Percentiles rank a stretch among this genome's conserved stretches.
phyloP scores from a whole-genome alignment of 2,329 filamentous ascomycete genomes.

The Scedosporium apiospermum region DNA sequence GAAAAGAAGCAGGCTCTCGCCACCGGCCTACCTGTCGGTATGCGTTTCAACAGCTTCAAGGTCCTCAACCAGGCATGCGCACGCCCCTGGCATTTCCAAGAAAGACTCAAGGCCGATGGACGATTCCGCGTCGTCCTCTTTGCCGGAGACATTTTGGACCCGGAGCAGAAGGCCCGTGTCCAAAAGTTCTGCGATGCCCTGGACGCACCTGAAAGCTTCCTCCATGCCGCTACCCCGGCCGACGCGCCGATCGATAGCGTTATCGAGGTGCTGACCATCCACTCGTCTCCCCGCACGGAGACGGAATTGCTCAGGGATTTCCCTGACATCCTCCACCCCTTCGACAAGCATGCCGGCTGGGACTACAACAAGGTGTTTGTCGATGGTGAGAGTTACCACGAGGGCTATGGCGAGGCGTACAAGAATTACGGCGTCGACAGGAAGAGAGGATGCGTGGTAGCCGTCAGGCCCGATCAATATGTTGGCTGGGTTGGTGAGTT shows the following conservation, averaged over 20 bases:
- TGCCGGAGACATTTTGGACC: conserved; percentile 42
- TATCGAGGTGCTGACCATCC: conserved; percentile 53
- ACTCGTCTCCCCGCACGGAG: conserved; percentile 39
- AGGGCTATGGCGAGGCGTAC: conserved; percentile 42
- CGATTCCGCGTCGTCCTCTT: conserved; percentile 53
- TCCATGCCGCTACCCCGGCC: conserved; percentile 21
- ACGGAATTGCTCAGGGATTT: conserved; percentile 44
- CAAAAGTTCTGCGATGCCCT: conserved; percentile 13
- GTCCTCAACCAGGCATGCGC: conserved; percentile 49
- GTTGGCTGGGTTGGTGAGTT: conserved; percentile 35
- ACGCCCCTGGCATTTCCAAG: conserved; percentile 49
- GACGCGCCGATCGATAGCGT: conserved; percentile 19
- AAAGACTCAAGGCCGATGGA: conserved; percentile 45
- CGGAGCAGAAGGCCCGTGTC: conserved; percentile 32
- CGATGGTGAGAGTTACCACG: conserved; percentile 43
- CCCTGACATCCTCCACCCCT: conserved; percentile 37
- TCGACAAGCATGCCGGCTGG: conserved; percentile 37
- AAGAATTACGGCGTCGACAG: conserved; percentile 48
- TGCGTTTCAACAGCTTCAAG: conserved; percentile 48
- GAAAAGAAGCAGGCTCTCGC: conserved; percentile 2
- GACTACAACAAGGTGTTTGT: conserved; percentile 48
- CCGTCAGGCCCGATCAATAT: conserved; percentile 60
- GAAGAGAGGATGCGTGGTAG: conserved; percentile 47
- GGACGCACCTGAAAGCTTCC: conserved; percentile 4
- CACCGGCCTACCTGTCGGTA: conserved; percentile 33